Evolutionary conservation across 192 early-diverging fungal species (phyloP), one percentile per base, ranked within the genome.

Genomic region (Jimgerdemannia flammicorona): DNA sequence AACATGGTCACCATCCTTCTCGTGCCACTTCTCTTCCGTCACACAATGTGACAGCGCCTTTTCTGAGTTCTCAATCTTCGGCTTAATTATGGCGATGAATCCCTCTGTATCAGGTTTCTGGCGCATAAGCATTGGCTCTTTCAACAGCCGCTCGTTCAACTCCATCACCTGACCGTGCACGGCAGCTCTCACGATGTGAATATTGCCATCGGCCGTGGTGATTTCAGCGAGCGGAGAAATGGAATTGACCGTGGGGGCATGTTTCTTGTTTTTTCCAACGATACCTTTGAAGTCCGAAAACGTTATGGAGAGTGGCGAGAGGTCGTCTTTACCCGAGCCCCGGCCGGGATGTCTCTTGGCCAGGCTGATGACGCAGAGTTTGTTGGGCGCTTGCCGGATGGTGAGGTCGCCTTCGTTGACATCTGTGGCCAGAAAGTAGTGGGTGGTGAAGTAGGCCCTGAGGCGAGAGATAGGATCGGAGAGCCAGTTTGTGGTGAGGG

Each of bases 51-150:
- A 42, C 40, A 77, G 69, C 66, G 72, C 44, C 11, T 67, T 74
- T 42, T 44, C 14, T 19, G 76, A 6, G 42, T 73, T 66, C 39
- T 77, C 76, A 8, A 66, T 49, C 20, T 77, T 77, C 4, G 76
- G 76, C 43, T 77, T 77, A 29, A 77, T 66, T 10, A 77, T 77
- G 19, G 76, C 76, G 67, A 77, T 65, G 59, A 74, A 77, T 11
- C 76, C 76, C 17, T 77, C 64, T 18, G 72, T 67, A 66, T 70
- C 65, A 44, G 76, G 76, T 71, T 72, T 72, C 11, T 67, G 3
- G 8, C 20, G 20, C 40, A 77, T 40, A 19, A 77, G 54, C 40
- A 44, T 43, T 14, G n/a, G 11, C 18, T 72, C 43, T 20, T 72
- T 40, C 3, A 64, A 41, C 43, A 77, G 42, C 19, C 64, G 64